A percentile compares a stretch with the other conserved stretches of the same genome.
Evolutionary conservation across 352 stramenopile genomes (phyloP).

Genomic region (Pythium guiyangense): DNA sequence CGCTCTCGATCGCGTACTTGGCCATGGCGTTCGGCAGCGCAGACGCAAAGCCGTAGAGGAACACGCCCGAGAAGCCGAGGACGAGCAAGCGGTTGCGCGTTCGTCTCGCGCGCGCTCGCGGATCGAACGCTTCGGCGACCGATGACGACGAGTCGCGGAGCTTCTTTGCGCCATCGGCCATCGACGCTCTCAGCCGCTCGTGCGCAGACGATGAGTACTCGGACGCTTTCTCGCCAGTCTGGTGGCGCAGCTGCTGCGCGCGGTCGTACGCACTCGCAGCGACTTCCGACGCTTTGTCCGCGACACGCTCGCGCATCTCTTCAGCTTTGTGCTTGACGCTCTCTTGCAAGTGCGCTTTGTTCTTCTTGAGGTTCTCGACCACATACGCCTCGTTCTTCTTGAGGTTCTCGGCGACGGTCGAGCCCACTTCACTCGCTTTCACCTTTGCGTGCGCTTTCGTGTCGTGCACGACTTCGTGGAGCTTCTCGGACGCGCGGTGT

Average conservation of each 20-base stretch:
- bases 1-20: conserved; percentile 62
- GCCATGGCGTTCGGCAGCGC: conserved; percentile 53
- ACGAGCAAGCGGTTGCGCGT: conserved; percentile 70
- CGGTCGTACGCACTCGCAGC: too few species aligned
- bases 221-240: too few species aligned
- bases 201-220: too few species aligned
- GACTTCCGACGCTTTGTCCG: too few species aligned
- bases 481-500: conserved; percentile 19
- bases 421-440: conserved; percentile 6
- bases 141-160: conserved; percentile 44
- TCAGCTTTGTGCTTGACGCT: too few species aligned
- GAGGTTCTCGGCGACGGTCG: conserved; percentile 7
- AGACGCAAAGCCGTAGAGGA: conserved; percentile 74
- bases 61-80: conserved; percentile 52
- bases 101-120: conserved; percentile 26
- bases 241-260: too few species aligned
- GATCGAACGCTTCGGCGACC: conserved; percentile 50
- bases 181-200: too few species aligned
- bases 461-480: conserved; percentile 20
- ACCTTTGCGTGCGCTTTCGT: conserved; percentile 25
- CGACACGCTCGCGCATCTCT: too few species aligned
- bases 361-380: conserved; percentile 42
- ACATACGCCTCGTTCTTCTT: conserved; percentile 27
- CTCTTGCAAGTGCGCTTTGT: conserved; percentile 38
- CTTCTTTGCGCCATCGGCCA: conserved; percentile 37